phyloP scores from a whole-genome alignment of 2,329 filamentous ascomycete species.

The Colletotrichum theobromicola region DNA sequence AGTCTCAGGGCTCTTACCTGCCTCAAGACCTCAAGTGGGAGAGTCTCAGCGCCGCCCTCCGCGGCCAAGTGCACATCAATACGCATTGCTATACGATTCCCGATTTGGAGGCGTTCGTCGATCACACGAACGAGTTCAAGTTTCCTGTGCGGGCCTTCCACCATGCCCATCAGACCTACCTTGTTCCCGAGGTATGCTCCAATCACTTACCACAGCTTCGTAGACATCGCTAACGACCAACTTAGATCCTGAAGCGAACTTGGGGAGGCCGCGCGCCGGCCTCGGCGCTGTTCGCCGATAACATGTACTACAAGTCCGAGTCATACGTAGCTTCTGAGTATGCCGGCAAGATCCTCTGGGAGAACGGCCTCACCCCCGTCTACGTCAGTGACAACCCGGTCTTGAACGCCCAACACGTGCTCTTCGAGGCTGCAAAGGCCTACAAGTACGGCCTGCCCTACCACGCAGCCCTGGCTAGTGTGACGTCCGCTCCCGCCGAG shows the following conservation, averaged over 20 bases:
- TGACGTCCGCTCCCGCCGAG: constrained; percentile 64
- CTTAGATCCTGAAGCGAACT: constrained; percentile 58
- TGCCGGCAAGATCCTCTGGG: constrained; percentile 70
- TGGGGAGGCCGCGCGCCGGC: constrained; percentile 60
- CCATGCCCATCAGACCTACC: constrained; percentile 70
- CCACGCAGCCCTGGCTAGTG: constrained; percentile 61
- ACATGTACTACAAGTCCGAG: constrained; percentile 76
- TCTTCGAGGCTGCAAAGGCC: constrained; percentile 68
- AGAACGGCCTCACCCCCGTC: constrained; percentile 67
- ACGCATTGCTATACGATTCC: constrained; percentile 75
- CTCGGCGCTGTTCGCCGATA: constrained; percentile 72
- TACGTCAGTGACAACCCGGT: constrained; percentile 77
- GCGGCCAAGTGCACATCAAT: constrained; percentile 73
- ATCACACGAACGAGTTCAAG: constrained; percentile 75
- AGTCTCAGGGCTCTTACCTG: constrained; percentile 61
- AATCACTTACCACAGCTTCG: background rate
- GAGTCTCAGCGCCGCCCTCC: constrained; percentile 63
- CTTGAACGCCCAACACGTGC: constrained; percentile 71
- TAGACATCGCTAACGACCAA: background rate
- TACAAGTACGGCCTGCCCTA: constrained; percentile 67
- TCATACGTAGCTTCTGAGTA: constrained; percentile 68
- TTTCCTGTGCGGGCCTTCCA: constrained; percentile 72
- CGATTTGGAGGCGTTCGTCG: constrained; percentile 72
- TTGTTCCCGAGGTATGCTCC: constrained; percentile 64
- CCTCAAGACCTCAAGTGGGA: constrained; percentile 70